These are phyloP conservation scores for Silene coronaria DNA, from an alignment of 179 eudicot species.

Conservation along the genomic window DNA sequence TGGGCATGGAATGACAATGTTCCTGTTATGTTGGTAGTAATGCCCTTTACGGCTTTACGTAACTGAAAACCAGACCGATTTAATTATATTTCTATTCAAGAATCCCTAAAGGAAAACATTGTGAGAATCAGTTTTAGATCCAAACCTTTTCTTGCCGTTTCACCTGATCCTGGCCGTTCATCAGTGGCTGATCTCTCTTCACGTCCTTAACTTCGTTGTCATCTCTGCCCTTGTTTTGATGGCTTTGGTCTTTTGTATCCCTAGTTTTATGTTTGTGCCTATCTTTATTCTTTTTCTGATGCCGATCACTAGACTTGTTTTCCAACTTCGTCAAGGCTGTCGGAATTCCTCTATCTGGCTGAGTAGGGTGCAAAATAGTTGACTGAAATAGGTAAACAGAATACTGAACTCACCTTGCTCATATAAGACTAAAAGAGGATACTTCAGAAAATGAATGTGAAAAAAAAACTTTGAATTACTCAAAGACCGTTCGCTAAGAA, in stretches of 20 bases:
- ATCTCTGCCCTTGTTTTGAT: slow-evolving; percentile 53
- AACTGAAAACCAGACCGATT: no score
- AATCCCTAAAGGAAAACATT: no score
- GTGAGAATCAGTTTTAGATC: background rate
- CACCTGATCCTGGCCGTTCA: slow-evolving; percentile 35
- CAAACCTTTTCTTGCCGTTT: slow-evolving; percentile 57
- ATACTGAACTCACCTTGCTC: background rate
- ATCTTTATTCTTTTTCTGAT: slow-evolving; percentile 52
- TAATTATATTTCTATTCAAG: no score
- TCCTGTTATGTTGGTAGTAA: no score
- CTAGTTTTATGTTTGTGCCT: slow-evolving; percentile 45
- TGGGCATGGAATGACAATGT: no score
- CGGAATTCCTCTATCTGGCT: slow-evolving; percentile 63
- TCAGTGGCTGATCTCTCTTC: slow-evolving; percentile 36
- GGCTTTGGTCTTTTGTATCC: slow-evolving; percentile 53
- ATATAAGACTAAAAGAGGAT: background rate
- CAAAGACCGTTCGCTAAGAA: background rate
- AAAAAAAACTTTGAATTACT: background rate
- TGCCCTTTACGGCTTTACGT: no score
- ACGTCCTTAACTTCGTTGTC: slow-evolving; percentile 52
- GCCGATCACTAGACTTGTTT: slow-evolving; percentile 52
- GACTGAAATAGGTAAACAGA: background rate
- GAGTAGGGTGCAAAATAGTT: slow-evolving; percentile 15
- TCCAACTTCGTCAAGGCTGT: slow-evolving; percentile 42
- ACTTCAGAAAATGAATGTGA: background rate